A percentile compares a stretch with the other conserved stretches of the same genome.
Evolutionary conservation across 2,329 filamentous ascomycete species (phyloP).

Genomic region (Diaporthe sp.): DNA sequence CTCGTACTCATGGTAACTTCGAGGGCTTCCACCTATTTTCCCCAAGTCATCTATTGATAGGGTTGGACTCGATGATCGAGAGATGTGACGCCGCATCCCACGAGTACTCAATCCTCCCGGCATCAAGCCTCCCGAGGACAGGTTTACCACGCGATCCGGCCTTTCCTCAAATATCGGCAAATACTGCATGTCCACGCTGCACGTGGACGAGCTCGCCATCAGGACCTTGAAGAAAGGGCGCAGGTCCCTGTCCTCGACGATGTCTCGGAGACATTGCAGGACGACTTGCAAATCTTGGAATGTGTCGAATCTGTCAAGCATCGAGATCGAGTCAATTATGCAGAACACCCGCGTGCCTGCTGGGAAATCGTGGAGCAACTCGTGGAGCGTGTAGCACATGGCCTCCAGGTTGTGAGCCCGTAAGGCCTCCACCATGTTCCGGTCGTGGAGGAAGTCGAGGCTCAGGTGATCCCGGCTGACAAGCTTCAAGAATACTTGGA

Average conservation of each 20-base stretch:
- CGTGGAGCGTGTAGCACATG: constrained; percentile 19
- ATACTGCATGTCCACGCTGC: constrained; percentile 8
- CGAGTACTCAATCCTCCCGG: neutral
- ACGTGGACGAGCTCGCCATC: neutral
- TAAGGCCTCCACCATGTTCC: neutral
- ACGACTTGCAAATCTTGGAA: neutral
- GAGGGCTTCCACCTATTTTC: neutral
- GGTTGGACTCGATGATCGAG: neutral
- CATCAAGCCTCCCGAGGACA: neutral
- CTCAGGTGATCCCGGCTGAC: neutral
- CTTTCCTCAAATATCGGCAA: constrained; percentile 1
- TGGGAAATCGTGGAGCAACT: constrained; percentile 4
- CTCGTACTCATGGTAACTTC: neutral
- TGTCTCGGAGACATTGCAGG: neutral
- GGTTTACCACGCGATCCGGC: neutral
- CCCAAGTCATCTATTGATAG: neutral
- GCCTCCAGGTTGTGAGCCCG: neutral
- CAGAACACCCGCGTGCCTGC: constrained; percentile 12
- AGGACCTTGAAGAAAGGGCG: constrained; percentile 24
- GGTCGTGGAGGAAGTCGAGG: constrained; percentile 24
- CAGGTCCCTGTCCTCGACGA: constrained; percentile 15
- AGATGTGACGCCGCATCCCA: neutral
- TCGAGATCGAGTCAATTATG: constrained; percentile 19
- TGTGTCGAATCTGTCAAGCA: neutral
- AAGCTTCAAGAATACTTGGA: constrained; percentile 16